These are phyloP conservation scores for Pyrenophora seminiperda DNA, from an alignment of 2,329 filamentous ascomycete genomes.

Conservation along the genomic window DNA sequence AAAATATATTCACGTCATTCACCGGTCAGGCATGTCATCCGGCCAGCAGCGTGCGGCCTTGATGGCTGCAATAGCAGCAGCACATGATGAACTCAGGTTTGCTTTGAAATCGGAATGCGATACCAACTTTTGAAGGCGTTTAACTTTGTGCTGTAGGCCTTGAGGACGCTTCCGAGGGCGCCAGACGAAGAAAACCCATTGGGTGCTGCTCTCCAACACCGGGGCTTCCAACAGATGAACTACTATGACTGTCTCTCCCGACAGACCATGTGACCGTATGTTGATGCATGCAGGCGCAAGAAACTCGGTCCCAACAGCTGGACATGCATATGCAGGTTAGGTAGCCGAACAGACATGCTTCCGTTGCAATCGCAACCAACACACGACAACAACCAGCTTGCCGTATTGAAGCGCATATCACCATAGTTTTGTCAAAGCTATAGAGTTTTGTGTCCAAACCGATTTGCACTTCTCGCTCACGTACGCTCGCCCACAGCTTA, in stretches of 20 bases:
- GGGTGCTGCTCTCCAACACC: neutral
- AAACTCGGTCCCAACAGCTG: constrained; percentile 6
- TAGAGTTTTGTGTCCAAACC: no score
- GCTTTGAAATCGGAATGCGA: neutral
- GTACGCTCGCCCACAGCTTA: neutral
- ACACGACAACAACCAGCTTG: constrained; percentile 2
- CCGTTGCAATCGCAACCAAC: constrained; percentile 3
- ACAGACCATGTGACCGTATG: constrained; percentile 20
- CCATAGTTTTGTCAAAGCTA: no score
- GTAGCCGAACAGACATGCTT: constrained; percentile 10
- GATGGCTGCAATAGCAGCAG: neutral
- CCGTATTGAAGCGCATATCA: neutral
- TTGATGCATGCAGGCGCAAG: constrained; percentile 22
- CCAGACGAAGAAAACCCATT: neutral
- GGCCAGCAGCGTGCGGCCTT: constrained; percentile 1
- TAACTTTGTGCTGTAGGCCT: neutral
- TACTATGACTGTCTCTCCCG: neutral
- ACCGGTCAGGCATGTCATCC: constrained; percentile 1
- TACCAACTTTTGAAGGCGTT: neutral
- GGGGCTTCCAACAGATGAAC: neutral
- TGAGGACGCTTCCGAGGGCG: neutral
- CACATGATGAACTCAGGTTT: neutral
- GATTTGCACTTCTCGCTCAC: no score
- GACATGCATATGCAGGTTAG: constrained; percentile 21
- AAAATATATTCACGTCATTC: constrained; percentile 6